Evolutionary conservation across 1,284 basidiomycete genomes (phyloP).

Genomic region (Ganoderma sp.): DNA sequence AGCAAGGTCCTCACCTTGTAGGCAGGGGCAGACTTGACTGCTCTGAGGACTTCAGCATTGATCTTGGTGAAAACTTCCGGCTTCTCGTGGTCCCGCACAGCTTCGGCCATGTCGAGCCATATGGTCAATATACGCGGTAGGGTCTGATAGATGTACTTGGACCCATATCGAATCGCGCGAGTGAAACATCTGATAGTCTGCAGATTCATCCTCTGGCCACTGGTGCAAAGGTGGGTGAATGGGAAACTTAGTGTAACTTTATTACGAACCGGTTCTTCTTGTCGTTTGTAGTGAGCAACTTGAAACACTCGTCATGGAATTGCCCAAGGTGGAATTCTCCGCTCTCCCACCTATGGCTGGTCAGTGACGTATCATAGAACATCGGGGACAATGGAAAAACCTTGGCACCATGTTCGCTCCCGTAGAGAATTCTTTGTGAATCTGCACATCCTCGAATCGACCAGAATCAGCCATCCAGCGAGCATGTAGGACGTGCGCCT

Average conservation of each 20-base stretch:
- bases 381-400: conserved; percentile 47
- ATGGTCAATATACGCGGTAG: conserved; percentile 93
- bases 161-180: conserved; percentile 81
- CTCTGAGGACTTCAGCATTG: conserved; percentile 58
- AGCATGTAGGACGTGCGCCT: conserved; percentile 90
- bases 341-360: conserved; percentile 76
- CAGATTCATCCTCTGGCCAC: conserved; percentile 63
- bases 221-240: conserved; percentile 36
- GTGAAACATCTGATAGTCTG: conserved; percentile 75
- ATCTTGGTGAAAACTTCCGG: conserved; percentile 58
- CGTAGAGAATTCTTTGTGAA: conserved; percentile 65
- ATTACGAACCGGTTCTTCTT: conserved; percentile 55
- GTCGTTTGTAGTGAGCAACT: conserved; percentile 55
- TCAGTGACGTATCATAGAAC: neutral
- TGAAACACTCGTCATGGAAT: conserved; percentile 83
- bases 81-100: neutral
- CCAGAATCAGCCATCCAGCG: conserved; percentile 94
- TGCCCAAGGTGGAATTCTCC: conserved; percentile 86
- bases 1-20: conserved; percentile 70
- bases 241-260: neutral
- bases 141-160: conserved; percentile 97
- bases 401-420: conserved; percentile 61
- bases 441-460: conserved; percentile 73
- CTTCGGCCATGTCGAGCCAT: conserved; percentile 94
- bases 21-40: conserved; percentile 67